Evolutionary conservation across 2,329 filamentous ascomycete genomes (phyloP).

Genomic region (Colletotrichum somersetense): DNA sequence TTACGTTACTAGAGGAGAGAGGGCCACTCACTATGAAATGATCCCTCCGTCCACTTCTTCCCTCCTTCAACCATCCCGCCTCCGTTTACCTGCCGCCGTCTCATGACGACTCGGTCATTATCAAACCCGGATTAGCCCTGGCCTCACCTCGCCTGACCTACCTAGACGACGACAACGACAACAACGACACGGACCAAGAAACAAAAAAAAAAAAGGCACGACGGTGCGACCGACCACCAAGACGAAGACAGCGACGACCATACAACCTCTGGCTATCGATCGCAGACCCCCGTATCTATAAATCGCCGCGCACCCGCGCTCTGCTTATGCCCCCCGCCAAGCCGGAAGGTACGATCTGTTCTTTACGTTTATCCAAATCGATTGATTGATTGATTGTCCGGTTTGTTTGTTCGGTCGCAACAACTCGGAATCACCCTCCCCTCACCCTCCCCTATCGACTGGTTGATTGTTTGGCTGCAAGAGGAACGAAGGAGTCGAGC

Average conservation of each 20-base stretch:
- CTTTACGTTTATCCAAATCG: neutral
- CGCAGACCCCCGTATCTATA: neutral
- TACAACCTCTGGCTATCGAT: neutral
- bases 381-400: constrained; percentile 27
- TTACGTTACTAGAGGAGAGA: neutral
- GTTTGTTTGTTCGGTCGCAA: constrained; percentile 11
- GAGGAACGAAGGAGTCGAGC: constrained; percentile 21
- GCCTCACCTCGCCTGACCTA: neutral
- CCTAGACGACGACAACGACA: neutral
- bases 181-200: no score
- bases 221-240: neutral
- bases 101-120: constrained; percentile 26
- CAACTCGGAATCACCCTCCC: neutral
- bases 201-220: neutral
- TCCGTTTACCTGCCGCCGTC: constrained; percentile 8
- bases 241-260: neutral
- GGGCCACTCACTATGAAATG: constrained; percentile 33
- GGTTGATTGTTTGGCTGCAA: neutral
- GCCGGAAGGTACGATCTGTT: constrained; percentile 25
- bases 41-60: constrained; percentile 34
- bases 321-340: constrained; percentile 20
- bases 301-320: constrained; percentile 16
- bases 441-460: neutral
- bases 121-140: neutral
- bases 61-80: constrained; percentile 17